phyloP scores from a whole-genome alignment of 495 filamentous ascomycete genomes.

The Aspergillus taichungensis region DNA sequence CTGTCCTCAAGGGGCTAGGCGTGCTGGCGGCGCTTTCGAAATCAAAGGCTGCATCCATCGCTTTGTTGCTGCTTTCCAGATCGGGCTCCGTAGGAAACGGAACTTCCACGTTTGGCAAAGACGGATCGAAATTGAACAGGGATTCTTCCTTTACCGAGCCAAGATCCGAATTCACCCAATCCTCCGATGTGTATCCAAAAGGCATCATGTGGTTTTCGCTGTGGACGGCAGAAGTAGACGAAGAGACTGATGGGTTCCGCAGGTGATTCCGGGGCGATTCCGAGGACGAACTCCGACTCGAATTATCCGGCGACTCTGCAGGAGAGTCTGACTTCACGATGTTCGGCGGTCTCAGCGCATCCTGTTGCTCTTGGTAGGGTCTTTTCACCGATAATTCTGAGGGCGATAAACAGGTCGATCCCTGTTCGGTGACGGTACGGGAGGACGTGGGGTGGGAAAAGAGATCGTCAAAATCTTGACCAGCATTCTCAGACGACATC shows the following conservation, averaged over 20 bases:
- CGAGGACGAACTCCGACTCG: conserved; percentile 36
- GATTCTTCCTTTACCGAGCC: conserved; percentile 32
- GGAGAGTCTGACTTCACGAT: conserved; percentile 32
- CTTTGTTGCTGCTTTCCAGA: conserved; percentile 48
- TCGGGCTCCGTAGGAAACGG: conserved; percentile 31
- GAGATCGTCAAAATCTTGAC: conserved; percentile 37
- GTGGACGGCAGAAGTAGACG: conserved; percentile 31
- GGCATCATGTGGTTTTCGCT: conserved; percentile 32
- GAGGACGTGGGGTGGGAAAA: conserved; percentile 27
- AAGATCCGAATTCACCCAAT: conserved; percentile 35
- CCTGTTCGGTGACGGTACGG: conserved; percentile 19
- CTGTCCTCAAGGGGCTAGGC: conserved; percentile 44
- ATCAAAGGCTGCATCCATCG: conserved; percentile 59
- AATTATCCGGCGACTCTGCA: conserved; percentile 35
- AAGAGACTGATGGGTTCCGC: conserved; percentile 31
- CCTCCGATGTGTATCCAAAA: conserved; percentile 26
- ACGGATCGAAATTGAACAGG: conserved; percentile 31
- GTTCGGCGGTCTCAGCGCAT: conserved; percentile 27
- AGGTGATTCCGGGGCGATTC: conserved; percentile 36
- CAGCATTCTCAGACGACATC: conserved; percentile 28
- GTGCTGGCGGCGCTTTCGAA: conserved; percentile 63
- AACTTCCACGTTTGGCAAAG: conserved; percentile 24
- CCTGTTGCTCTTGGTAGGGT: conserved; percentile 24
- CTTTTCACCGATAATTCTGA: conserved; percentile 22
- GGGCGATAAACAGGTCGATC: conserved; percentile 23